phyloP scores from a whole-genome alignment of 2,329 filamentous ascomycete genomes.

The Aspergillus awamori region DNA sequence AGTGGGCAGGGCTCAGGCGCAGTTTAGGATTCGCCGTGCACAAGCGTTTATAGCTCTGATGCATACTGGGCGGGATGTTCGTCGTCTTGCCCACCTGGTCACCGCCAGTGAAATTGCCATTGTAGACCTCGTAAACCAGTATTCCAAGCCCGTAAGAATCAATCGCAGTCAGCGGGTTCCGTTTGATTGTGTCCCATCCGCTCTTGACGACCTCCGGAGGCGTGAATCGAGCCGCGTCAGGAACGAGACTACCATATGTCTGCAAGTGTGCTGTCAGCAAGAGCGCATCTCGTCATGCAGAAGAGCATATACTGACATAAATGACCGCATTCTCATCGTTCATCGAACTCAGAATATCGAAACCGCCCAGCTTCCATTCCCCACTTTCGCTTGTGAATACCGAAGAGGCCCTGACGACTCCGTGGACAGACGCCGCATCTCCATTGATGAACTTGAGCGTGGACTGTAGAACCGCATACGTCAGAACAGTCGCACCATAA shows the following conservation, averaged over 20 bases:
- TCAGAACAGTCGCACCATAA: neutral
- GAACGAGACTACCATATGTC: conserved; percentile 84
- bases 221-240: conserved; percentile 80
- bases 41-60: conserved; percentile 85
- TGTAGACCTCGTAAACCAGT: conserved; percentile 88
- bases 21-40: conserved; percentile 88
- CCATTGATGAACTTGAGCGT: conserved; percentile 96
- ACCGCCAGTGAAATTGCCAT: conserved; percentile 73
- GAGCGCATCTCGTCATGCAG: neutral
- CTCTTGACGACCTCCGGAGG: conserved; percentile 82
- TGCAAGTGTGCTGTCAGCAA: conserved; percentile 40
- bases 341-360: conserved; percentile 90
- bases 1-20: conserved; percentile 78
- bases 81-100: conserved; percentile 87
- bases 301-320: conserved; percentile 59
- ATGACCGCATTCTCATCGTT: conserved; percentile 95
- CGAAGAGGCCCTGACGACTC: conserved; percentile 79
- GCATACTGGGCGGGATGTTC: conserved; percentile 83
- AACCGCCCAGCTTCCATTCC: conserved; percentile 95
- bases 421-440: conserved; percentile 89
- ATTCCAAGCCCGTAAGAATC: conserved; percentile 87
- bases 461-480: conserved; percentile 55
- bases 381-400: conserved; percentile 94
- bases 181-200: conserved; percentile 91
- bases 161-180: conserved; percentile 75